A percentile compares a stretch with the other conserved stretches of the same genome.
These are phyloP conservation scores for Forsythia viridissima DNA, from an alignment of 257 asterid species.

Conservation along the genomic window DNA sequence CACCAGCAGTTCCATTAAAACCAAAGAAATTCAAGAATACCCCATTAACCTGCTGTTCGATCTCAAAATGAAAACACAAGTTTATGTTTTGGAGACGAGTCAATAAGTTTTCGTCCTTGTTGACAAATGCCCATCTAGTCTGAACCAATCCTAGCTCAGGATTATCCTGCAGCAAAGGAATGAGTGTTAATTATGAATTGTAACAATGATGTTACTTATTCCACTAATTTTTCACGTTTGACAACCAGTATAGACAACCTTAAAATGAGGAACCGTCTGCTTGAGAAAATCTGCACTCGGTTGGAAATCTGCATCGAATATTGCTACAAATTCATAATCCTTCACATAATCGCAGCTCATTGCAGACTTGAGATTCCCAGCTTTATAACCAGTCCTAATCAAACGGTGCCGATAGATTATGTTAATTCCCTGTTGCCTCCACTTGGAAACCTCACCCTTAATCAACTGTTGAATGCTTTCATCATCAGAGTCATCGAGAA, in stretches of 20 bases:
- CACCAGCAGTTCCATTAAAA: slow-evolving; percentile 75
- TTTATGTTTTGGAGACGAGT: slow-evolving; percentile 73
- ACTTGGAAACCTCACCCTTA: slow-evolving; percentile 47
- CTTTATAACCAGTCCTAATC: slow-evolving; percentile 70
- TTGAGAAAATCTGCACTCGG: slow-evolving; percentile 66
- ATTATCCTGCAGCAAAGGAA: slow-evolving; percentile 46
- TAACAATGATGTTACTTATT: neutral
- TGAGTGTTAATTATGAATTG: neutral
- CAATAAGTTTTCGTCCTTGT: slow-evolving; percentile 68
- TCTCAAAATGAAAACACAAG: slow-evolving; percentile 71
- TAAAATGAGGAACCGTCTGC: slow-evolving; percentile 68
- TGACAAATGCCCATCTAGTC: slow-evolving; percentile 69
- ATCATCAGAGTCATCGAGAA: slow-evolving; percentile 71
- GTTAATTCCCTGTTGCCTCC: slow-evolving; percentile 64
- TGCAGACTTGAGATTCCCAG: slow-evolving; percentile 75
- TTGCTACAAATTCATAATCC: slow-evolving; percentile 67
- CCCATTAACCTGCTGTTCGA: slow-evolving; percentile 79
- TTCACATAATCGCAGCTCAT: slow-evolving; percentile 71
- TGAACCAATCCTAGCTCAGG: slow-evolving; percentile 70
- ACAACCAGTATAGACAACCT: slow-evolving; percentile 34
- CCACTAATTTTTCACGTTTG: neutral
- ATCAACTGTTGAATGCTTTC: slow-evolving; percentile 49
- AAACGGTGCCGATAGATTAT: slow-evolving; percentile 62
- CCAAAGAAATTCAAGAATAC: slow-evolving; percentile 76
- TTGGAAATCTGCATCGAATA: slow-evolving; percentile 78